Conservation (phyloP, 495 filamentous ascomycete genomes). For the Aspergillus hancockii region DNA sequence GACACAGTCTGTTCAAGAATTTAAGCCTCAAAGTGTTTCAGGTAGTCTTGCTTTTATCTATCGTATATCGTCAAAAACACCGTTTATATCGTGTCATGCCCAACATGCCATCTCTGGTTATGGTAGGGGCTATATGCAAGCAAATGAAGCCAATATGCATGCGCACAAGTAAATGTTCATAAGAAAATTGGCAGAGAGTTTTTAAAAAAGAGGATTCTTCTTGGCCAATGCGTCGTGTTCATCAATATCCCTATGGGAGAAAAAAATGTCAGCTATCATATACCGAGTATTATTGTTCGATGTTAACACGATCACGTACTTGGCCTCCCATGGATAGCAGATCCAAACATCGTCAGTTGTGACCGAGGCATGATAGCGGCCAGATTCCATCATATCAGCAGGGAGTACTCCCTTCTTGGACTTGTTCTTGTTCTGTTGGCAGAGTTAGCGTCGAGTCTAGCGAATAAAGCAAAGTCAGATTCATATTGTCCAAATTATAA, state of each 20-base stretch:
- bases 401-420: constrained; percentile 86
- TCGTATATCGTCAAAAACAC: constrained; percentile 33
- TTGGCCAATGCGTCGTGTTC: constrained; percentile 78
- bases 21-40: background rate
- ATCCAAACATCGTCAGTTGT: constrained; percentile 96
- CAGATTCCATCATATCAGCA: constrained; percentile 70
- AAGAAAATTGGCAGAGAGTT: background rate
- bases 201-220: constrained; percentile 41
- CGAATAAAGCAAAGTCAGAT: background rate
- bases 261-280: constrained; percentile 17
- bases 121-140: constrained; percentile 13
- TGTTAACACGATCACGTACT: constrained; percentile 42
- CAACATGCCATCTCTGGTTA: constrained; percentile 9
- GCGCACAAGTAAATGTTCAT: constrained; percentile 4
- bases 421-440: constrained; percentile 88
- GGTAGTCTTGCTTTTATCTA: constrained; percentile 13
- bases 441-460: constrained; percentile 5
- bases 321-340: constrained; percentile 99
- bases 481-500: constrained; percentile 21
- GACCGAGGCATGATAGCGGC: constrained; percentile 79
- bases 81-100: constrained; percentile 24
- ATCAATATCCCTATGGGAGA: constrained; percentile 72
- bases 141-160: constrained; percentile 7
- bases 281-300: background rate
- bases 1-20: background rate